Base-by-base conservation (phyloP, 768 basidiomycete species). In the Piloderma croceum region DNA sequence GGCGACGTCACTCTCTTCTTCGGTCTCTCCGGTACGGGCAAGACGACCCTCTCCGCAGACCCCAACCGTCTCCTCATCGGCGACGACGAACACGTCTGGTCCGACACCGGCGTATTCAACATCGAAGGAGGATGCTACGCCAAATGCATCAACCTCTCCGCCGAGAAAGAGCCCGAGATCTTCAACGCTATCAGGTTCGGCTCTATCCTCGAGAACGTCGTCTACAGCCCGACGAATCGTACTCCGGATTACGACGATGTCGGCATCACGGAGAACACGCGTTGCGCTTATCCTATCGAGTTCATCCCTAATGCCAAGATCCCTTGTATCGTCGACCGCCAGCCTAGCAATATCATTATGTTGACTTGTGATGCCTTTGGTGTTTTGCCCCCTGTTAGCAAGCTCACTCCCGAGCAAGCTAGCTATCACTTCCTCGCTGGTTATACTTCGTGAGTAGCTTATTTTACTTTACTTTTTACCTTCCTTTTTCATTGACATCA, bases 31-130 rank as follows among this genome's bases (percentile, higher is more conserved):
- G 96, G 96, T 27, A 99, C 96, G 2, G 96, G 96, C 50, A 99
- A 99, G 76, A 98, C 96, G 38, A 97, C 96, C 3, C 81, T 98
- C 36, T 97, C 94, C 10, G 92, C 96, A 22, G 96, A 99, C 64
- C 91, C 94, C 17, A 76, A 81, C 53, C 90, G 96, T 45, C 69
- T 87, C 38, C 80, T 99, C 46, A 98, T 98, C 51, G 96, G 96
- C 52, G 96, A 99, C 61, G 96, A 99, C 61, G 96, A 98, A 68
- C 96, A 99, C 61, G 96, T 99, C 56, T 99, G 96, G 96, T 91
- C 90, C 12, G 96, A 99, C 65, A 83, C 74, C 13, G 96, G 96
- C 57, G 94, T 99, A 45, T 99, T 99, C 81, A 98, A 98, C 76
- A 99, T 99, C 57, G 96, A 99, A 59, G 96, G 96, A 48, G 96